phyloP scores from a whole-genome alignment of 257 asterid genomes.

The Nicotiana paniculata region DNA sequence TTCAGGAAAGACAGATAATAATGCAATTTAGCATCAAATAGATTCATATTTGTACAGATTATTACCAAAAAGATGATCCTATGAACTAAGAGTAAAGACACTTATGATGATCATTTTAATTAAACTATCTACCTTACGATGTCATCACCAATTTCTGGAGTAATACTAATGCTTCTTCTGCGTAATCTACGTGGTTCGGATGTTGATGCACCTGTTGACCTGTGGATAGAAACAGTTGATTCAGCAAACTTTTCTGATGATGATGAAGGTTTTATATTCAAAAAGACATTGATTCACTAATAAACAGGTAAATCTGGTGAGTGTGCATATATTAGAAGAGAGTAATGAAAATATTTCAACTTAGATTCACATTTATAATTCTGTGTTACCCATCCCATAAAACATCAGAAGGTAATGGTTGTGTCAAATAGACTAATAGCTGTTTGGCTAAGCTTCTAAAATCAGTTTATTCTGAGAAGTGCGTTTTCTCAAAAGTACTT shows the following conservation, averaged over 20 bases:
- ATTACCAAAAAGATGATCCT: background rate
- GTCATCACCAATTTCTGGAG: constrained; percentile 97
- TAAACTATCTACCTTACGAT: constrained; percentile 71
- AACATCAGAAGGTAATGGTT: background rate
- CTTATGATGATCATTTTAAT: background rate
- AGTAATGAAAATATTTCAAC: background rate
- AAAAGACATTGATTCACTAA: constrained; percentile 1
- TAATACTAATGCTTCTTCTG: constrained; percentile 93
- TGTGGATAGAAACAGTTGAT: constrained; percentile 26
- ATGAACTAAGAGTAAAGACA: background rate
- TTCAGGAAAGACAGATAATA: background rate
- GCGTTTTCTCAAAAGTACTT: too few relatives aligned
- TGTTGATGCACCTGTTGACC: constrained; percentile 88
- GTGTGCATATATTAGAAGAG: background rate
- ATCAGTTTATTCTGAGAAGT: too few relatives aligned
- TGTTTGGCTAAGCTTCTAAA: too few relatives aligned
- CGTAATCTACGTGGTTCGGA: constrained; percentile 74
- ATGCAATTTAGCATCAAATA: background rate
- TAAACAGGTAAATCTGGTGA: background rate
- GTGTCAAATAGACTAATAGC: background rate
- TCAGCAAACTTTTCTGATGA: background rate
- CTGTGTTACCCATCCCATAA: background rate
- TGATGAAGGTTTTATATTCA: constrained; percentile 4
- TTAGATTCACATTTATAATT: background rate
- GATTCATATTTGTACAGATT: background rate